Evolutionary conservation across 2,329 filamentous ascomycete genomes (phyloP).

Genomic region (Pseudofabraea citricarpa): DNA sequence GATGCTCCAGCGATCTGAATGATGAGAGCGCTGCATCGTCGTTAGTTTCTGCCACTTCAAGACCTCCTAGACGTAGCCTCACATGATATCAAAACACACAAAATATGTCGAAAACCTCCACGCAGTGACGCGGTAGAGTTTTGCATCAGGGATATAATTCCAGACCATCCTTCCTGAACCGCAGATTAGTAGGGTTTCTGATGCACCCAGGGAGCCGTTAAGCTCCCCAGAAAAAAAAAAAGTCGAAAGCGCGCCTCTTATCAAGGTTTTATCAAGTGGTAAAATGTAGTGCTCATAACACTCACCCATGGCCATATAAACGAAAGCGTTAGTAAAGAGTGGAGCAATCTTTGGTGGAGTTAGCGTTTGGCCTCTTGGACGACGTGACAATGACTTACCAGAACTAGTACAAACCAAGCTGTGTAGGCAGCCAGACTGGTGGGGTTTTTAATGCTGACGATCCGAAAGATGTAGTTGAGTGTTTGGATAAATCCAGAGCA

Average conservation of each 20-base stretch:
- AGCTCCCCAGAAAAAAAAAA: neutral
- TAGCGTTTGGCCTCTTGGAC: neutral
- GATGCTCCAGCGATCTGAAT: conserved; percentile 15
- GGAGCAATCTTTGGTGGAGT: conserved; percentile 14
- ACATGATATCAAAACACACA: conserved; percentile 23
- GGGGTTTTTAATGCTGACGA: conserved; percentile 22
- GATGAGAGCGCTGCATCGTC: conserved; percentile 16
- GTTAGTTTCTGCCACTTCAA: conserved; percentile 2
- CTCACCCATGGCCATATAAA: conserved; percentile 20
- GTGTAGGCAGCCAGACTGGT: conserved; percentile 17
- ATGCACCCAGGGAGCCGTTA: neutral
- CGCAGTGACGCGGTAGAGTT: conserved; percentile 15
- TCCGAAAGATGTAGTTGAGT: conserved; percentile 12
- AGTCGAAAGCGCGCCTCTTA: neutral
- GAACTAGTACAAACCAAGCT: conserved; percentile 17
- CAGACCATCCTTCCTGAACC: conserved; percentile 19
- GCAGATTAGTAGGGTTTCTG: neutral
- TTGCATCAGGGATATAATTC: conserved; percentile 17
- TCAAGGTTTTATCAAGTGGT: neutral
- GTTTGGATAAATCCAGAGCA: conserved; percentile 10
- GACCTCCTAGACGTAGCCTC: conserved; percentile 3
- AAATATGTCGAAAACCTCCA: conserved; percentile 19
- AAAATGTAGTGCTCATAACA: neutral
- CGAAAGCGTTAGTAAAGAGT: conserved; percentile 22
- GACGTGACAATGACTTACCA: conserved; percentile 6